Base-by-base conservation (phyloP, 2,329 filamentous ascomycete species). In the Neobulgaria alba region DNA sequence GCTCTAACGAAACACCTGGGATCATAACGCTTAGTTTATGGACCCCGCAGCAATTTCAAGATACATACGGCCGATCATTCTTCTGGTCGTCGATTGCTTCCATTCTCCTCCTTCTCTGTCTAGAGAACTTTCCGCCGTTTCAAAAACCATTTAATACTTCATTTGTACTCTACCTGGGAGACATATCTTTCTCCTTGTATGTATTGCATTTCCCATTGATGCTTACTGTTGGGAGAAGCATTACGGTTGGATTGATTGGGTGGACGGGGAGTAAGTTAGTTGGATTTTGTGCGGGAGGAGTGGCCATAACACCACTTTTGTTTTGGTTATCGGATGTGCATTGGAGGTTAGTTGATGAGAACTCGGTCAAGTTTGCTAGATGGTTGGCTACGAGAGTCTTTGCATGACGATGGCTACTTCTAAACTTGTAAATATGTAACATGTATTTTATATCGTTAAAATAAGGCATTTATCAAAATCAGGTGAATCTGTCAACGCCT, bases 261-360 rank as follows among this genome's bases (percentile, higher is more conserved):
- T 7, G 15, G 18, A 33, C n/a, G 7, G 34, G 34, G 15, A 30
- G 29, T 19, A 9, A 15, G 12, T 10, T 20, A 16, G 33, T 26
- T 12, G 33, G 23, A 17, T 12, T 29, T 21, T 14, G 36, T 16
- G 12, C 33, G 9, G 20, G 18, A 12, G 7, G 15, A 5, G 10
- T 38, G n/a, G 12, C 36, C 3, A 7, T 42, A 18, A 33, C 19
- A 12, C 35, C 35, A 19, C 18, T 37, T 15, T 16, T 42, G 18
- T 18, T 42, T 16, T 33, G 18, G 5, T 17, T 42, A 21, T 14
- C 26, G 3, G 39, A 42, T 38, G 16, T 37, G 2, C 39, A 42
- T n/a, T 42, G 39, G 39, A 38, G 39, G 39, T 18, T 38, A n/a
- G 12, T 42, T 9, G 39, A 42, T 42, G 32, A 26, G 21, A 26